Percentiles rank a stretch among this genome's conserved stretches.
These are phyloP conservation scores for Rhodotorula sp. DNA, from an alignment of 1,284 basidiomycete species.

Conservation along the genomic window DNA sequence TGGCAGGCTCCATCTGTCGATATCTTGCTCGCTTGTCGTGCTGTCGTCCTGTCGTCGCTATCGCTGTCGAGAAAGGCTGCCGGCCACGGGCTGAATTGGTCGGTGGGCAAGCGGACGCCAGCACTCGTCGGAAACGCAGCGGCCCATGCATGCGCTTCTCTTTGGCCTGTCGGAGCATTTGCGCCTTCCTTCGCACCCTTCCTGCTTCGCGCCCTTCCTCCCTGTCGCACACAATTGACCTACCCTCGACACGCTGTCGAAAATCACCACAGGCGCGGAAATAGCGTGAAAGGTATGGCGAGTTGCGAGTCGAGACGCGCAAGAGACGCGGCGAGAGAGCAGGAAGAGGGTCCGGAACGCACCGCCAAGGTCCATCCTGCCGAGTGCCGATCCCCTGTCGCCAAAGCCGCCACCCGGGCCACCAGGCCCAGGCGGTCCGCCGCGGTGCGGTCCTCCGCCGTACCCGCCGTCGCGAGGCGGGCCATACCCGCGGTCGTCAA, in stretches of 20 bases:
- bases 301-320: neutral
- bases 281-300: neutral
- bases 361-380: slow-evolving; percentile 15
- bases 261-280: neutral
- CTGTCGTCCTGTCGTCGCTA: too few species aligned
- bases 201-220: too few species aligned
- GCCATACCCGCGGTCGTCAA: slow-evolving; percentile 1
- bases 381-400: neutral
- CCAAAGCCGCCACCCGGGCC: neutral
- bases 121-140: too few species aligned
- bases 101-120: too few species aligned
- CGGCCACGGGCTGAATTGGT: too few species aligned
- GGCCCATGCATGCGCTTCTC: too few species aligned
- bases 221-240: neutral
- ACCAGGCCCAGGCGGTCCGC: neutral
- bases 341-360: neutral
- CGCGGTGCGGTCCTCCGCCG: slow-evolving; percentile 1
- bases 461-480: neutral
- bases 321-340: too few species aligned
- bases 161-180: too few species aligned
- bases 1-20: too few species aligned
- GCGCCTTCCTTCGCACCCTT: too few species aligned
- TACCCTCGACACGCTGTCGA: neutral
- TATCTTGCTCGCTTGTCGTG: too few species aligned
- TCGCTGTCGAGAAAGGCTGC: too few species aligned